Conservation (phyloP, 2,329 filamentous ascomycete species). For the Aspergillus nomiae region DNA sequence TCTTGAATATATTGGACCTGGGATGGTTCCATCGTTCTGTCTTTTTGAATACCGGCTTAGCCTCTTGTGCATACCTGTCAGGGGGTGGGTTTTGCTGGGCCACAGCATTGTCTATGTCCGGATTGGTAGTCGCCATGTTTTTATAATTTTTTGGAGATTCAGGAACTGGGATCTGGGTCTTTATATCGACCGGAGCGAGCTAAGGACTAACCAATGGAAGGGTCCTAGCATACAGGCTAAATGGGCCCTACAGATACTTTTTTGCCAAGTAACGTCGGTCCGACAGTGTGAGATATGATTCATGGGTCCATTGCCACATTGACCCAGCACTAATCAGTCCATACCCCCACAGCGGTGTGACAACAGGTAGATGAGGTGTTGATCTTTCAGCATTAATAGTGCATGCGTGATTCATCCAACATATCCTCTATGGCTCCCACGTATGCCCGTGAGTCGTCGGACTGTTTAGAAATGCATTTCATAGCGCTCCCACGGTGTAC, state of each 20-base stretch:
- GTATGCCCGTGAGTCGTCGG: neutral
- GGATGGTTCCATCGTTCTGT: conserved; percentile 50
- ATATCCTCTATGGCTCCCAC: neutral
- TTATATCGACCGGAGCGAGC: neutral
- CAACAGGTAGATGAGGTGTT: too few relatives aligned
- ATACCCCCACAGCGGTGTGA: too few relatives aligned
- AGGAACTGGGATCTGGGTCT: neutral
- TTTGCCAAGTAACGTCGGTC: neutral
- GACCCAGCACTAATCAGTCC: neutral
- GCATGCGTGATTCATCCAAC: too few relatives aligned
- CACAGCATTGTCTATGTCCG: neutral
- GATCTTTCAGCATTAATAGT: too few relatives aligned
- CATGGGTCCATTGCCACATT: neutral
- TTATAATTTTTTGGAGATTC: too few relatives aligned
- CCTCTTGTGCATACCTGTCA: neutral
- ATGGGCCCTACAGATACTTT: neutral
- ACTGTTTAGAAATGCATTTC: neutral
- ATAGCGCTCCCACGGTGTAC: accelerated
- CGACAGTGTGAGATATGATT: neutral
- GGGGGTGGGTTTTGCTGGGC: neutral
- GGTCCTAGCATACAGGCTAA: neutral
- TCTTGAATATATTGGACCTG: conserved; percentile 50
- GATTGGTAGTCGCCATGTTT: neutral
- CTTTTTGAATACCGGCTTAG: conserved; percentile 1
- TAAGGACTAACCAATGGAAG: neutral